phyloP scores from a whole-genome alignment of 116 monocot genomes.

The Trichopus zeylanicus region DNA sequence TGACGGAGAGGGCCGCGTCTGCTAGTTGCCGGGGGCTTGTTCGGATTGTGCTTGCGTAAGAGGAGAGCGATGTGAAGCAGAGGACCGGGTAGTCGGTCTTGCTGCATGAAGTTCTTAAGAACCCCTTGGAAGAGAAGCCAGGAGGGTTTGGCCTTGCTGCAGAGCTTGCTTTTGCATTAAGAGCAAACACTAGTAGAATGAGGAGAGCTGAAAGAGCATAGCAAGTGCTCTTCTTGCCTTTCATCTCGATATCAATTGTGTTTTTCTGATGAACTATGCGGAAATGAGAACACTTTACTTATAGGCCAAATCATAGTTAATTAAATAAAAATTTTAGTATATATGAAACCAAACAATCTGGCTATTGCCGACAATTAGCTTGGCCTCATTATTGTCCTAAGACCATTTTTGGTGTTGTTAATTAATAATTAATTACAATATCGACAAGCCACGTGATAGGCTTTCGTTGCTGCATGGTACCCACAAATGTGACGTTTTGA shows the following conservation, averaged over 20 bases:
- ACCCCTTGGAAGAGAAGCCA: background rate
- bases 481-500: too few species aligned
- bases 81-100: conserved; percentile 28
- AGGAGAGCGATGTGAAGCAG: conserved; percentile 29
- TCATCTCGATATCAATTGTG: background rate
- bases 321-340: too few species aligned
- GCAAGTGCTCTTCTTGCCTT: background rate
- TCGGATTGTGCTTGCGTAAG: conserved; percentile 20
- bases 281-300: background rate
- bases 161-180: background rate
- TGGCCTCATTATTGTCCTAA: too few species aligned
- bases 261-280: background rate
- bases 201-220: background rate
- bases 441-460: too few species aligned
- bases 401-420: too few species aligned
- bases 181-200: background rate
- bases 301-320: too few species aligned
- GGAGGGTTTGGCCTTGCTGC: background rate
- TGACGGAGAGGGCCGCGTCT: conserved; percentile 28
- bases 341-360: too few species aligned
- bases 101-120: conserved; percentile 22
- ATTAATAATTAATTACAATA: too few species aligned
- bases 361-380: too few species aligned
- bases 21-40: conserved; percentile 25
- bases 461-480: too few species aligned